Conservation (phyloP, 1,284 basidiomycete species). For the Abortiporus biennis region DNA sequence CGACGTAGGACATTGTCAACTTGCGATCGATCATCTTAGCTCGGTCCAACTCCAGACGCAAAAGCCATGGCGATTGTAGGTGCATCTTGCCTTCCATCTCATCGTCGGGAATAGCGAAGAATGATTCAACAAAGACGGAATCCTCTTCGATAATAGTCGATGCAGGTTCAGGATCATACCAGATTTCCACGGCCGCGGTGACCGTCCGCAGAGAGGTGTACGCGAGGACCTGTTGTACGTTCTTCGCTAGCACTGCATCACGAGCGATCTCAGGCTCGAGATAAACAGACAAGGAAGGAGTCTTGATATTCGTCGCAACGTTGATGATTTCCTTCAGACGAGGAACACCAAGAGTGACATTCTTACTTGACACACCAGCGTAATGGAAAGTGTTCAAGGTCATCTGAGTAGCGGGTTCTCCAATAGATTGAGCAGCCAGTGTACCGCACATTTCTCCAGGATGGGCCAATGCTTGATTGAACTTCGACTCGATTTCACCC, state of each 20-base stretch:
- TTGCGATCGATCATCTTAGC: conserved; percentile 98
- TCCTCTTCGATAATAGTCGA: conserved; percentile 97
- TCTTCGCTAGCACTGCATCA: conserved; percentile 67
- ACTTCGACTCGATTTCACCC: conserved; percentile 93
- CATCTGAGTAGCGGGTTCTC: conserved; percentile 99
- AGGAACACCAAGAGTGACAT: conserved; percentile 96
- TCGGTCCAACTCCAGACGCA: conserved; percentile 95
- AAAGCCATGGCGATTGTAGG: conserved; percentile 93
- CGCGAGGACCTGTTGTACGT: conserved; percentile 88
- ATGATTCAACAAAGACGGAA: conserved; percentile 93
- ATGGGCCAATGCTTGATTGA: conserved; percentile 87
- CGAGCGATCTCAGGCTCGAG: conserved; percentile 69
- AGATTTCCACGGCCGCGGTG: conserved; percentile 95
- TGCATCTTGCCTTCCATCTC: conserved; percentile 90
- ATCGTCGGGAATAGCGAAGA: conserved; percentile 99
- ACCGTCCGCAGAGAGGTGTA: conserved; percentile 94
- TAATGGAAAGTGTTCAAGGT: conserved; percentile 98
- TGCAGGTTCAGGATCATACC: conserved; percentile 94
- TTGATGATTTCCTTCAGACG: conserved; percentile 99
- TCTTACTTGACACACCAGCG: conserved; percentile 97
- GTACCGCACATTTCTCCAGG: conserved; percentile 99
- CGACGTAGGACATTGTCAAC: conserved; percentile 93
- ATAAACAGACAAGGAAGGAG: conserved; percentile 91
- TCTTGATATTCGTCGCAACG: conserved; percentile 98
- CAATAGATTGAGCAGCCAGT: conserved; percentile 96